Conservation (phyloP, 306 rosid species). For the Urtica urens region DNA sequence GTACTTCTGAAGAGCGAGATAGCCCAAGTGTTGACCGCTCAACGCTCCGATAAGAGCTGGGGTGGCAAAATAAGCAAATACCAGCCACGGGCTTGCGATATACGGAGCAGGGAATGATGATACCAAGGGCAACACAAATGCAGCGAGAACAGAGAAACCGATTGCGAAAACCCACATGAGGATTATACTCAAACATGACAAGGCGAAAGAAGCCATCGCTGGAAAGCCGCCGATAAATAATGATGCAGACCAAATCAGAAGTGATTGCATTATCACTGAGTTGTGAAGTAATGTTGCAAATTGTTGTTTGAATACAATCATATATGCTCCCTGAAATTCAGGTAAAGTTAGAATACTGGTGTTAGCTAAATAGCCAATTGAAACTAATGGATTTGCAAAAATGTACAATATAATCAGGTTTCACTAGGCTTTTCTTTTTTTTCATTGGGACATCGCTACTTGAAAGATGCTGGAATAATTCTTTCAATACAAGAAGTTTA, state of each 20-base stretch:
- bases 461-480: too few relatives aligned
- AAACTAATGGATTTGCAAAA: too few relatives aligned
- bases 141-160: slow-evolving; percentile 44
- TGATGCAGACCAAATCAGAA: slow-evolving; percentile 78
- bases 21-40: slow-evolving; percentile 82
- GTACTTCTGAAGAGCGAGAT: slow-evolving; percentile 47
- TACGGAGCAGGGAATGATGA: slow-evolving; percentile 73
- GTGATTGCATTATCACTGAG: slow-evolving; percentile 79
- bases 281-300: slow-evolving; percentile 65
- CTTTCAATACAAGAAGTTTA: slow-evolving; percentile 9
- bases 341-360: too few relatives aligned
- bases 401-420: too few relatives aligned
- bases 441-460: too few relatives aligned
- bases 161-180: slow-evolving; percentile 68
- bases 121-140: slow-evolving; percentile 50
- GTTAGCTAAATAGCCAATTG: too few relatives aligned
- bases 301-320: slow-evolving; percentile 65
- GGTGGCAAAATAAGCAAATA: slow-evolving; percentile 71
- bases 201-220: slow-evolving; percentile 62
- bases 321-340: slow-evolving; percentile 62
- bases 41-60: slow-evolving; percentile 90
- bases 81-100: slow-evolving; percentile 82
- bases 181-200: slow-evolving; percentile 56
- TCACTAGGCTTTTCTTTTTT: too few relatives aligned
- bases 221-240: slow-evolving; percentile 80